Base-by-base conservation (phyloP, 2,329 filamentous ascomycete species). In the Aphanoascus verrucosus region DNA sequence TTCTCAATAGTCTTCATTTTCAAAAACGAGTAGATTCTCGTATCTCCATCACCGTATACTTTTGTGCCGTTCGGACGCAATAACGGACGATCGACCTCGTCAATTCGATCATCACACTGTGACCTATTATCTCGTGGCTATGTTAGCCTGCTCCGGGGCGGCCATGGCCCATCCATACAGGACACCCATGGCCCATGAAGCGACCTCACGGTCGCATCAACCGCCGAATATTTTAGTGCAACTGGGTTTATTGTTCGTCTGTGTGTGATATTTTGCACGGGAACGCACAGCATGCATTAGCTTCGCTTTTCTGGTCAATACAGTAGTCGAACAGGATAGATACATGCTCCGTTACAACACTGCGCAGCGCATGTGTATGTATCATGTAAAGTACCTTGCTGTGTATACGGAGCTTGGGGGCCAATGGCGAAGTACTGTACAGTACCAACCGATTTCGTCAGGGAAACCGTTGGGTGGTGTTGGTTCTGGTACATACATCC, bases 271-370 rank as follows among this genome's bases (percentile, higher is more conserved):
- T 52, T 52, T 52, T 41, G 50, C 50, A 53, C 50, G 50, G 50
- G 42, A 53, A 53, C 23, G 50, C 43, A 47, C 50, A 53, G 42
- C 14, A 15, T 47, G 43, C 50, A 53, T 46, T 51, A 50, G 48
- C 19, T 17, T 15, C 20, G 9, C 46, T 35, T 5, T 19, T 23
- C 14, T 14, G 12, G 23, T 14, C 43, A 15, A n/a, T 46, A 32
- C 20, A 32, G 12, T 11, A 17, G 41, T 43, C 41, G n/a, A 43
- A 11, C 19, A 14, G 41, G 11, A 12, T 37, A 12, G 9, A 11
- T 28, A 3, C 15, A 48, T 48, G 15, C 35, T 37, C 35, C 35
- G 8, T 37, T 5, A 9, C 40, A 15, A n/a, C 17, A 42, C 40
- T 11, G n/a, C 19, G 15, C 40, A 42, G n/a, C n/a, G n/a, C n/a